Evolutionary conservation across 257 asterid genomes (phyloP), one percentile per base, ranked within the genome.

Genomic region (Nicotiana noctiflora): DNA sequence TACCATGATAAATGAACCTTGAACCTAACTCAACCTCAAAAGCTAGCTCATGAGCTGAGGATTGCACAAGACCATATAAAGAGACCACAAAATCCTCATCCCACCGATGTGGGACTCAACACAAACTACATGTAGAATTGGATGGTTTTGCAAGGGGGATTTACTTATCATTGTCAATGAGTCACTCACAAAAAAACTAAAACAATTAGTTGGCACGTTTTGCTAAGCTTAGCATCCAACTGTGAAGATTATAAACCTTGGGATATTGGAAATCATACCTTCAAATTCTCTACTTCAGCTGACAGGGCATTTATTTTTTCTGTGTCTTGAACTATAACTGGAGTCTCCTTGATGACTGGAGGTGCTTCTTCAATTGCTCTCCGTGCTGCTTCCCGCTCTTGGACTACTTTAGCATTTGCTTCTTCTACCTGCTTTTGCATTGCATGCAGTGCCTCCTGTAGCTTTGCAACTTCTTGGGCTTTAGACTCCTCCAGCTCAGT

Each of bases 301-400:
- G 95, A 89, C 86, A 96, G 87, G 76, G 97, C 90, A 86, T 96
- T 96, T 79, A 93, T 85, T 85, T 90, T 96, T 82, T 85, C 91
- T 0, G 98, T 94, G 90, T 96, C 99, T 88, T 90, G 93, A 86
- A 96, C 93, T 83, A 94, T 57, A 81, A 96, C 93, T 56, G 99
- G 97, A 89, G 97, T 96, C 88, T 96, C 99, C 87, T 96, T 96
- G 86, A 94, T 90, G 79, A 96, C 93, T 75, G 98, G 98, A 77
- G 98, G 98, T 86, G 98, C 97, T 84, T 96, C 98, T 89, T 90
- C 98, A 84, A 96, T 92, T 84, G 98, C 98, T 85, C 88, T 96
- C 77, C 86, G 91, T 76, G 98, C 94, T 62, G 95, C 97, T 90
- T 96, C 99, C 80, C 81, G 96, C 84, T 94, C 99, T 89, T 89